Percentiles rank a stretch among this genome's conserved stretches.
phyloP scores from a whole-genome alignment of 2,329 filamentous ascomycete genomes.

The Sclerotinia borealis region DNA sequence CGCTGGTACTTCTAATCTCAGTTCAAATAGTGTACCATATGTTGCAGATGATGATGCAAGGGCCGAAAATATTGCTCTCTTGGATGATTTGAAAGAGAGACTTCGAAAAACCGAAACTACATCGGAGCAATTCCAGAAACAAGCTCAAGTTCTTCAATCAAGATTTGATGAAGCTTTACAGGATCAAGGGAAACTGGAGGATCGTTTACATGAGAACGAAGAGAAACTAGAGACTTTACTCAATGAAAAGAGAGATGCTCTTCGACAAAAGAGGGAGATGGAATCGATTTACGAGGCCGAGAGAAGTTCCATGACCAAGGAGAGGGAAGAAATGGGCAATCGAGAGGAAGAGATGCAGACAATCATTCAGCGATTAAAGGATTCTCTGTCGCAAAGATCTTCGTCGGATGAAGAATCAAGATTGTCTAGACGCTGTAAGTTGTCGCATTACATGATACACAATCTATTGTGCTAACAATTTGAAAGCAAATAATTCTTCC shows the following conservation, averaged over 20 bases:
- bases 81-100: constrained; percentile 80
- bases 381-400: constrained; percentile 70
- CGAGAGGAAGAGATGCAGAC: constrained; percentile 86
- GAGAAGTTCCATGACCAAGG: constrained; percentile 76
- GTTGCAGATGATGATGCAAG: constrained; percentile 65
- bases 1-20: constrained; percentile 30
- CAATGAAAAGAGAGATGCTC: constrained; percentile 78
- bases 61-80: constrained; percentile 69
- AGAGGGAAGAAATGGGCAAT: constrained; percentile 81
- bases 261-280: constrained; percentile 81
- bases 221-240: constrained; percentile 74
- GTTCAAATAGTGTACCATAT: constrained; percentile 31
- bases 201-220: constrained; percentile 79
- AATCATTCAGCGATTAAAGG: constrained; percentile 87
- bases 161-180: constrained; percentile 77
- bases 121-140: constrained; percentile 76
- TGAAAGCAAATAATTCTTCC: constrained; percentile 47
- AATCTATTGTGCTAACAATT: constrained; percentile 16
- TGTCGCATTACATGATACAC: neutral
- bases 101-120: constrained; percentile 72
- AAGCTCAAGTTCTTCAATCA: constrained; percentile 76
- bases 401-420: constrained; percentile 51
- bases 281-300: constrained; percentile 91
- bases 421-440: constrained; percentile 52
- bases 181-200: constrained; percentile 83